These are phyloP conservation scores for Pseudopithomyces maydicus DNA, from an alignment of 2,329 filamentous ascomycete genomes.

Conservation along the genomic window DNA sequence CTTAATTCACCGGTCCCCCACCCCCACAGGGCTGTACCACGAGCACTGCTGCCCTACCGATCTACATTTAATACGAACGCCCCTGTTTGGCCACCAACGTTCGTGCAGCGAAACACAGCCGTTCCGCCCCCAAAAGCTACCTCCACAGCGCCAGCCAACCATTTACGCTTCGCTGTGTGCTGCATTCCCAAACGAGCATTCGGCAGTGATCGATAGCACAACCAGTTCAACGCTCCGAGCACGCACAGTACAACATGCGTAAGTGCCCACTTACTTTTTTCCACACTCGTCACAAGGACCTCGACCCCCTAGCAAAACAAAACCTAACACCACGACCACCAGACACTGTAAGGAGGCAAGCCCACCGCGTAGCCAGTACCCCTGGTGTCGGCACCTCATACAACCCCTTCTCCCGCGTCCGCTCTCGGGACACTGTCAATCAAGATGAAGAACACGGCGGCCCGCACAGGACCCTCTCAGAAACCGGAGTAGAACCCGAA, in stretches of 20 bases:
- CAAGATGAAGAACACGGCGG: conserved; percentile 37
- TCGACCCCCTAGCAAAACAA: background rate
- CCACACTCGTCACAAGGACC: background rate
- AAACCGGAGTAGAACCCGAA: conserved; percentile 23
- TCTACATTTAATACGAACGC: background rate
- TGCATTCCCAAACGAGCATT: background rate
- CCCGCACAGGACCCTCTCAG: conserved; percentile 28
- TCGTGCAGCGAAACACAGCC: background rate
- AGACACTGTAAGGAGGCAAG: conserved; percentile 44
- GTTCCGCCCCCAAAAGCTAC: conserved; percentile 1
- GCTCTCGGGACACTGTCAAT: conserved; percentile 25
- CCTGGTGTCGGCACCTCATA: conserved; percentile 31
- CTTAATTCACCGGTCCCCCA: background rate
- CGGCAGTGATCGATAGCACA: background rate
- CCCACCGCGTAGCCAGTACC: conserved; percentile 41
- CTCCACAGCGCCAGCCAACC: background rate
- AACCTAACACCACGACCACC: background rate
- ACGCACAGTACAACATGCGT: conserved; percentile 2
- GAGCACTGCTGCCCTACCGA: background rate
- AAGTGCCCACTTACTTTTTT: background rate
- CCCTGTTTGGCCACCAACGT: conserved; percentile 1
- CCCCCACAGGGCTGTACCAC: background rate
- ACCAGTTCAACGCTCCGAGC: background rate
- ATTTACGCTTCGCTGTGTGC: background rate
- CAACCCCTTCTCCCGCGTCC: conserved; percentile 41